Evolutionary conservation across 257 asterid species (phyloP), one percentile per base, ranked within the genome.

Genomic region (Salvia miltiorrhiza): DNA sequence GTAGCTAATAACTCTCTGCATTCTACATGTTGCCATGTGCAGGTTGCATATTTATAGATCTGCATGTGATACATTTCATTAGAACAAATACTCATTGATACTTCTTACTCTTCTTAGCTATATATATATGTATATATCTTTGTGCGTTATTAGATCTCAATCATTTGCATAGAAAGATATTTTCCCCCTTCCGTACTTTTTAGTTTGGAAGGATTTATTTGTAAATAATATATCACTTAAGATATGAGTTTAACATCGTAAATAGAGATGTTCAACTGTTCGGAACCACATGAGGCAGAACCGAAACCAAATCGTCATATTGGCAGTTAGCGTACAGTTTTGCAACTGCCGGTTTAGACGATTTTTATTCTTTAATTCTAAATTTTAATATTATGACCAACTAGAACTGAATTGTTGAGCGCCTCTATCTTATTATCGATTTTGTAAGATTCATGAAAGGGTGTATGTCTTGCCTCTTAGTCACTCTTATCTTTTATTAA

Each of bases 101-200:
- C 30, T 20, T 63, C 8, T 24, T 59, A 41, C 59, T 43, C 37
- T 9, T 35, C 35, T 60, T 66, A 7, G 35, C 20, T 47, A 19
- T 48, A n/a, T 65, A 32, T 33, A 28, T 63, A 16, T 69, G 20
- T 57, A 7, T 28, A 9, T 39, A 4, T 62, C 4, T 53, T 0
- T 70, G 41, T 63, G 30, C 68, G 16, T 67, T 45, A 14, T 23
- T 44, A 69, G 57, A 64, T 64, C n/a, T 35, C 50, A 28, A 32
- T 52, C 58, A 35, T 33, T 41, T 69, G 33, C 35, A 49, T 48
- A 49, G 55, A 52, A 61, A 69, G 19, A 60, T 49, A 64, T 59
- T 49, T 24, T 33, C 35, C 30, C 26, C 63, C 30, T 57, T 52
- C 35, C 53, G n/a, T 49, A 48, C 47, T 37, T 49, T 30, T 63